phyloP scores from a whole-genome alignment of 1,139 yeast species.

The Hansenula lynferdii region DNA sequence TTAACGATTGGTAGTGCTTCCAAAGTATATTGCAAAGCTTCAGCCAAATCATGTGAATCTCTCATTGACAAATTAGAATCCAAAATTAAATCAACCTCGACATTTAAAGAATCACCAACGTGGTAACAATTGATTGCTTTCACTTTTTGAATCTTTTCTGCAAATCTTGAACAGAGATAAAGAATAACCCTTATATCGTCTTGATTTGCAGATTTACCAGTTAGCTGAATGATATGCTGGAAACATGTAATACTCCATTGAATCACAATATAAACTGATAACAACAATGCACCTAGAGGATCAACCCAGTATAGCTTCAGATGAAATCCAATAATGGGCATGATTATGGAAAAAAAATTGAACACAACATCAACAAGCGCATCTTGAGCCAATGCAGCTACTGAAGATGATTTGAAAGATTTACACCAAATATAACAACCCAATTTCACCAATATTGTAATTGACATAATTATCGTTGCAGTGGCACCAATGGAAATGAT shows the following conservation, averaged over 20 bases:
- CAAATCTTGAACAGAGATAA: conserved; percentile 64
- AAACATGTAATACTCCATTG: conserved; percentile 63
- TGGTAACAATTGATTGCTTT: conserved; percentile 72
- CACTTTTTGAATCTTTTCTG: conserved; percentile 59
- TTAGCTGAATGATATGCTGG: conserved; percentile 68
- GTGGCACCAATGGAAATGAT: conserved; percentile 47
- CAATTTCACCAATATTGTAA: conserved; percentile 57
- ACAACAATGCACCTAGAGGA: conserved; percentile 63
- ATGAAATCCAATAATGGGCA: conserved; percentile 58
- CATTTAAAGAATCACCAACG: conserved; percentile 72
- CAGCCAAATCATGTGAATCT: conserved; percentile 79
- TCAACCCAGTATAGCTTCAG: conserved; percentile 66
- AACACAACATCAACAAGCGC: conserved; percentile 75
- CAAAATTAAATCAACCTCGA: conserved; percentile 70
- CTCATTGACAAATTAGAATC: conserved; percentile 49
- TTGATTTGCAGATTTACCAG: conserved; percentile 67
- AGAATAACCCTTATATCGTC: conserved; percentile 62
- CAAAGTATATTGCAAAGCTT: conserved; percentile 73
- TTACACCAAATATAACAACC: conserved; percentile 65
- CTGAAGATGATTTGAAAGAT: conserved; percentile 59
- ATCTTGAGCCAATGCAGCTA: conserved; percentile 78
- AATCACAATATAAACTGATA: conserved; percentile 57
- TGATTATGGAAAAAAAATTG: conserved; percentile 61
- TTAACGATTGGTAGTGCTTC: conserved; percentile 67
- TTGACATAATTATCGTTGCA: conserved; percentile 56